Percentiles rank a stretch among this genome's conserved stretches.
phyloP scores from a whole-genome alignment of 176 grass and related monocot species.

The Otatea glauca region DNA sequence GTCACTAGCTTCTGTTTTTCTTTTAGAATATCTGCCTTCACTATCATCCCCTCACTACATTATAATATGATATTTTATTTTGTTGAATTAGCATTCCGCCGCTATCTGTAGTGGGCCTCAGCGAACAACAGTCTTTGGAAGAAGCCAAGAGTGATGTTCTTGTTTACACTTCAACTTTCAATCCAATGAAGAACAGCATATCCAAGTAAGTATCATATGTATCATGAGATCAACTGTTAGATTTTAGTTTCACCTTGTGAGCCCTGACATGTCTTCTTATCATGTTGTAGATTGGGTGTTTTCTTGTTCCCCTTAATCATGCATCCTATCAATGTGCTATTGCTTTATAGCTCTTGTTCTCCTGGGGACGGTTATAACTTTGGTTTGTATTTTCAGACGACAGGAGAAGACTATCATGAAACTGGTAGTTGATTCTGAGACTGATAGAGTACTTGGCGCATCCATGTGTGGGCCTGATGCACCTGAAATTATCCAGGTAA shows the following conservation, averaged over 20 bases:
- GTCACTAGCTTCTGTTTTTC: not conserved
- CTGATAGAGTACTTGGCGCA: slow-evolving; percentile 74
- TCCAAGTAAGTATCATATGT: slow-evolving; percentile 65
- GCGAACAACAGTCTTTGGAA: slow-evolving; percentile 77
- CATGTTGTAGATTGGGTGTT: not conserved
- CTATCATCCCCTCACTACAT: not conserved
- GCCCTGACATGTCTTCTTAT: not conserved
- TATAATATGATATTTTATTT: slow-evolving; percentile 30
- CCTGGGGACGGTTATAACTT: not conserved
- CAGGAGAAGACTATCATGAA: slow-evolving; percentile 89
- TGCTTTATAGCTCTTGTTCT: not conserved
- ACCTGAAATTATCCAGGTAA: slow-evolving; percentile 90
- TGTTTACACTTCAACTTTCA: slow-evolving; percentile 85
- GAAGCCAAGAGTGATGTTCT: slow-evolving; percentile 76
- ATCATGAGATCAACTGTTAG: not conserved
- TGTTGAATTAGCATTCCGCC: slow-evolving; percentile 75
- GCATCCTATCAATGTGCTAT: not conserved
- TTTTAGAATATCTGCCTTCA: not conserved
- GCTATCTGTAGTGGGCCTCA: slow-evolving; percentile 83
- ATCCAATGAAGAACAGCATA: slow-evolving; percentile 96
- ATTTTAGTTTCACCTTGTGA: not conserved
- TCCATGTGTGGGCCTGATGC: slow-evolving; percentile 94
- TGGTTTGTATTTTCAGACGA: slow-evolving; percentile 47
- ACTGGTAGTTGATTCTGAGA: slow-evolving; percentile 75
- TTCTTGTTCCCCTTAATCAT: not conserved